Evolutionary conservation across 1,284 basidiomycete species (phyloP), one percentile per base, ranked within the genome.

Genomic region (Trichosporon faecale): DNA sequence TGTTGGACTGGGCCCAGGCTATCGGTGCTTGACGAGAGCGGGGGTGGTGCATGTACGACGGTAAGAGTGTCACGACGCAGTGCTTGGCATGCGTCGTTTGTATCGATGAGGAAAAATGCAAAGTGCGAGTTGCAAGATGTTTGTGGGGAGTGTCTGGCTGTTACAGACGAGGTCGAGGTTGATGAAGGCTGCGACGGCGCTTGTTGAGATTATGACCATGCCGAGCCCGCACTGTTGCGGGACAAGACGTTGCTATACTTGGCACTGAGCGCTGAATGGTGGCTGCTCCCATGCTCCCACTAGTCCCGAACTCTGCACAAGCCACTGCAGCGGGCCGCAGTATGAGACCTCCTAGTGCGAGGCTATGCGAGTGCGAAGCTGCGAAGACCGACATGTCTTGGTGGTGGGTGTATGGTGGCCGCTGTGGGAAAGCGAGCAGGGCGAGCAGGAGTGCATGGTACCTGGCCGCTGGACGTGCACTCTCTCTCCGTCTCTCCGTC

Each of bases 1-100:
- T 52, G 18, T 52, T 52, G 49, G 49, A 52, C 49, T 52, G 49
- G 49, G 49, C 23, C 49, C 49, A 52, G 49, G 49, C 49, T 52
- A 52, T n/a, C 21, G 6, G 21, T 25, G 8, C 3, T 21, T 52
- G 49, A 25, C 49, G 49, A 23, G 49, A 6, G 21, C 12, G 49
- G 49, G 16, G 49, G 11, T 18, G 9, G 7, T 52, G 49, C 49
- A 52, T 52, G 49, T 21, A 52, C 49, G 49, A n/a, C 8, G 49
- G 49, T 52, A 11, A 12, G 49, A 21, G 49, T 21, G 21, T 52
- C 40, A 44, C 49, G 49, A 52, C 49, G 49, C 23, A 25, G 23
- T 23, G 49, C 49, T 21, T 25, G 23, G 49, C 49, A 18, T 52
- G 49, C 49, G 49, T 52, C 49, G 35, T 37, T 14, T 37, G 35